Evolutionary conservation across 2,329 filamentous ascomycete species (phyloP).

Genomic region (Trichoderma sp.): DNA sequence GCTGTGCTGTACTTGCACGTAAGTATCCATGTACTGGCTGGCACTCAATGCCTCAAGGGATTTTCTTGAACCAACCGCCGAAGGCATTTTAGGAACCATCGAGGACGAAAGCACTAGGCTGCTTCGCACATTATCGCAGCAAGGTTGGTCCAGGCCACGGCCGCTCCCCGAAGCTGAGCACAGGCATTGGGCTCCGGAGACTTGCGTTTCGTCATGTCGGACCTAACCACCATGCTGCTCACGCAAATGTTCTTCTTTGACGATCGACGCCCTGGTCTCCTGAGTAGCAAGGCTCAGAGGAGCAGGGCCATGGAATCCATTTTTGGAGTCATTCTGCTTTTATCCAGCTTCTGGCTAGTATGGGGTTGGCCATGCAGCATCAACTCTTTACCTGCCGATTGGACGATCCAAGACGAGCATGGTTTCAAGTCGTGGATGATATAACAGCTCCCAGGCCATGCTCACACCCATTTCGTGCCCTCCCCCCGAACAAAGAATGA

Average conservation of each 20-base stretch:
- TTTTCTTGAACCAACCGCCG: not conserved
- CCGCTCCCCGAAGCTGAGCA: not conserved
- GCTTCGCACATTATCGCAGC: not conserved
- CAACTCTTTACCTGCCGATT: conserved; percentile 9
- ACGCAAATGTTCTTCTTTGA: conserved; percentile 1
- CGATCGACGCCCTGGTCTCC: conserved; percentile 5
- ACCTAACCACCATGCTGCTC: conserved; percentile 2
- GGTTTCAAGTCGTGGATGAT: conserved; percentile 27
- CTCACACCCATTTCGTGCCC: not conserved
- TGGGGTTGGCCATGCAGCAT: not conserved
- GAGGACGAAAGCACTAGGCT: not conserved
- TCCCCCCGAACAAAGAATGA: conserved; percentile 24
- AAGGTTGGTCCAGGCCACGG: not conserved
- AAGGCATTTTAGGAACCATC: not conserved
- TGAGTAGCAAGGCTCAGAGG: not conserved
- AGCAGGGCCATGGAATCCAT: not conserved
- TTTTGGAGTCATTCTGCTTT: not conserved
- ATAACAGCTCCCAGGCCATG: conserved; percentile 24
- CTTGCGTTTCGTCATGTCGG: not conserved
- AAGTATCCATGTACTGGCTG: not conserved
- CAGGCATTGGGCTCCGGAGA: not conserved
- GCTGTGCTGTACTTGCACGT: not conserved
- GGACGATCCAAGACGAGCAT: conserved; percentile 23
- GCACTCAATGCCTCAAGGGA: not conserved
- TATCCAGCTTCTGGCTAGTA: conserved; percentile 11